phyloP scores from a whole-genome alignment of 352 stramenopile species.

The Salisapilia sapeloensis region DNA sequence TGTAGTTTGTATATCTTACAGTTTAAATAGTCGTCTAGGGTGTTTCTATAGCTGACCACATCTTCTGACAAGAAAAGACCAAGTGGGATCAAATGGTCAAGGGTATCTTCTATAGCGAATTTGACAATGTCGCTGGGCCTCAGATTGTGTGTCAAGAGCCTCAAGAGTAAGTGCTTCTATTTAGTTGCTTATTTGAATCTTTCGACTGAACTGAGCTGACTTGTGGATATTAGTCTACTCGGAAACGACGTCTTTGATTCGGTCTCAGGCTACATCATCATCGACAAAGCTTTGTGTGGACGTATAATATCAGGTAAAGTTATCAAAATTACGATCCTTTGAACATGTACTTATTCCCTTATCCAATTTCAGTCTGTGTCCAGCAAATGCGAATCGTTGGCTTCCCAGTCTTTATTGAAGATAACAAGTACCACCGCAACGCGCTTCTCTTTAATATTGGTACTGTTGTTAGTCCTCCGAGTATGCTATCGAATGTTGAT shows the following conservation, averaged over 20 bases:
- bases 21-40: too few species aligned
- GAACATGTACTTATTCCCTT: background rate
- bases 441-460: conserved; percentile 81
- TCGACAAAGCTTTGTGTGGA: conserved; percentile 73
- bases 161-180: conserved; percentile 22
- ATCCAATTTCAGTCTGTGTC: conserved; percentile 22
- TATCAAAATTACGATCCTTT: background rate
- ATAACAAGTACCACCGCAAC: conserved; percentile 83
- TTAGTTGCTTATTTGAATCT: background rate
- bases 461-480: conserved; percentile 1
- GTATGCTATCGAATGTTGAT: background rate
- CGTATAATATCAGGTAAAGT: conserved; percentile 70
- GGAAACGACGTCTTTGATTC: conserved; percentile 75
- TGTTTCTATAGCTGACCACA: too few species aligned
- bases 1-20: too few species aligned
- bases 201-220: background rate
- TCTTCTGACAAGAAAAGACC: too few species aligned
- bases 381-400: conserved; percentile 76
- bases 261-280: conserved; percentile 80
- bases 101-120: conserved; percentile 84
- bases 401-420: conserved; percentile 77
- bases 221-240: conserved; percentile 22
- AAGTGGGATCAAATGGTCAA: conserved; percentile 56
- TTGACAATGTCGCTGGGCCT: conserved; percentile 82
- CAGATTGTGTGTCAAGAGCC: conserved; percentile 83